These are phyloP conservation scores for Cubamyces sp. DNA, from an alignment of 768 basidiomycete genomes.

Conservation along the genomic window DNA sequence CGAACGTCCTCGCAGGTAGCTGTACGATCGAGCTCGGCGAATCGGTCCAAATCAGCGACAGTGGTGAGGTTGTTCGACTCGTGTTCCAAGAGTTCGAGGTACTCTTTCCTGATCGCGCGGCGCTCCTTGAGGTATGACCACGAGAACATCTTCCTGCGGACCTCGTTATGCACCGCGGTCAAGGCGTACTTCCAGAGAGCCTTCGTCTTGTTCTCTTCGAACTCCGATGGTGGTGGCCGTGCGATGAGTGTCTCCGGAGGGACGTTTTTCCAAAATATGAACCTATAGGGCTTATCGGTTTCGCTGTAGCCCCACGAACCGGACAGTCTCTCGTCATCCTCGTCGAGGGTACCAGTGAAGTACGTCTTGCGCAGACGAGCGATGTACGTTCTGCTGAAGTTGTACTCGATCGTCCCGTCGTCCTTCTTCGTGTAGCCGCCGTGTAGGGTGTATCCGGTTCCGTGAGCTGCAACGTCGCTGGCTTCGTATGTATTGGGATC, in stretches of 20 bases:
- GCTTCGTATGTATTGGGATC: slow-evolving; percentile 23
- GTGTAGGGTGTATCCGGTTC: slow-evolving; percentile 24
- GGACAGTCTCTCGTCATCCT: slow-evolving; percentile 28
- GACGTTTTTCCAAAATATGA: slow-evolving; percentile 34
- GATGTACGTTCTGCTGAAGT: slow-evolving; percentile 31
- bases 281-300: slow-evolving; percentile 26
- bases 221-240: slow-evolving; percentile 33
- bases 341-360: slow-evolving; percentile 30
- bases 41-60: slow-evolving; percentile 6
- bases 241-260: slow-evolving; percentile 33
- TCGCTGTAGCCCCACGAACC: slow-evolving; percentile 35
- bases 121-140: slow-evolving; percentile 39
- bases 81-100: slow-evolving; percentile 36
- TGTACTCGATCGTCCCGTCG: slow-evolving; percentile 16
- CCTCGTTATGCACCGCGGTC: slow-evolving; percentile 27
- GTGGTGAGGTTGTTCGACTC: slow-evolving; percentile 12
- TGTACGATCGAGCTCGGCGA: slow-evolving; percentile 11
- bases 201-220: slow-evolving; percentile 31
- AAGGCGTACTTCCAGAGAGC: slow-evolving; percentile 41
- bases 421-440: slow-evolving; percentile 25
- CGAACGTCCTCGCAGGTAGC: slow-evolving; percentile 13
- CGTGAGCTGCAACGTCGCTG: slow-evolving; percentile 11
- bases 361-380: slow-evolving; percentile 30
- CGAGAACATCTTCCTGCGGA: slow-evolving; percentile 34
- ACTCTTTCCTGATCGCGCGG: slow-evolving; percentile 32